A percentile compares a stretch with the other conserved stretches of the same genome.
phyloP scores from a whole-genome alignment of 2,329 filamentous ascomycete species.

The Curvularia sp. region DNA sequence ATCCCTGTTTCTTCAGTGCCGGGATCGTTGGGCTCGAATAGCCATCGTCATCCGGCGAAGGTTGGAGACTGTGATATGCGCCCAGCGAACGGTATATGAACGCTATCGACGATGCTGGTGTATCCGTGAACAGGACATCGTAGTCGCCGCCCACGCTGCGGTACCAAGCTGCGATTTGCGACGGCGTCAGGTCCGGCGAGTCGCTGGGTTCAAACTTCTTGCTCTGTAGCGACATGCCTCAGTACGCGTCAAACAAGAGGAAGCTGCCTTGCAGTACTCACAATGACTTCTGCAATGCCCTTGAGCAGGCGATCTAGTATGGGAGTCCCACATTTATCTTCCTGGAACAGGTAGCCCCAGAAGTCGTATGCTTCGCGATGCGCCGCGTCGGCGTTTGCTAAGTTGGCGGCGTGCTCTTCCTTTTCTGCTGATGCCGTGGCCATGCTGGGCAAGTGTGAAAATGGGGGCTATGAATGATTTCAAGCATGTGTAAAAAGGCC shows the following conservation, averaged over 20 bases:
- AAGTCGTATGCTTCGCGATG: slow-evolving; percentile 56
- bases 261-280: slow-evolving; percentile 32
- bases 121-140: slow-evolving; percentile 75
- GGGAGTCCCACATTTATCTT: slow-evolving; percentile 59
- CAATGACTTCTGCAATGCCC: slow-evolving; percentile 57
- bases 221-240: slow-evolving; percentile 43
- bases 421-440: slow-evolving; percentile 35
- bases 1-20: slow-evolving; percentile 81
- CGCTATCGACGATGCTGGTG: slow-evolving; percentile 76
- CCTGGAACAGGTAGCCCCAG: slow-evolving; percentile 60
- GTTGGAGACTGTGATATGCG: slow-evolving; percentile 86
- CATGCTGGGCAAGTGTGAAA: slow-evolving; percentile 32
- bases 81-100: slow-evolving; percentile 93
- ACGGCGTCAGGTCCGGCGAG: slow-evolving; percentile 56
- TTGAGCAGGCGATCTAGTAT: slow-evolving; percentile 55
- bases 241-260: slow-evolving; percentile 7
- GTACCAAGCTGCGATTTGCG: slow-evolving; percentile 59
- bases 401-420: slow-evolving; percentile 27
- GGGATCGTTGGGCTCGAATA: slow-evolving; percentile 81
- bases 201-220: slow-evolving; percentile 54
- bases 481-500: slow-evolving; percentile 20
- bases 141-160: slow-evolving; percentile 55
- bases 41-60: slow-evolving; percentile 66
- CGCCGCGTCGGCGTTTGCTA: slow-evolving; percentile 36
- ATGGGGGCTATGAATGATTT: slow-evolving; percentile 6